A percentile compares a stretch with the other conserved stretches of the same genome.
Evolutionary conservation across 768 basidiomycete genomes (phyloP).

Genomic region (Leccinellum rugosiceps): DNA sequence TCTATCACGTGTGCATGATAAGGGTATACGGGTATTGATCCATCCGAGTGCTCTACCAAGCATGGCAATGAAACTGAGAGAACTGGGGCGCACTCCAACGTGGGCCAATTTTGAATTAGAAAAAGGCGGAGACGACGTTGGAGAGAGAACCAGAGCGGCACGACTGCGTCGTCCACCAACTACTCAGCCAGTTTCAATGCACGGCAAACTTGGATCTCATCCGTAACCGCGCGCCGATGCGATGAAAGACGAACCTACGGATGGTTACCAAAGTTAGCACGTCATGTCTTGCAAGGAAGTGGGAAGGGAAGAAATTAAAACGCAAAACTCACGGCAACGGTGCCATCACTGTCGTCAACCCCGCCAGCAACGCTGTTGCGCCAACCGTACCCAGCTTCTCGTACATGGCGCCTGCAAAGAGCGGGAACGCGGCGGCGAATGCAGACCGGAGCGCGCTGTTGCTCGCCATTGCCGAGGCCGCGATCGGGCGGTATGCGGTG

Average conservation of each 20-base stretch:
- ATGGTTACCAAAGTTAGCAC: not conserved
- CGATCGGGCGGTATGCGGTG: slow-evolving; percentile 47
- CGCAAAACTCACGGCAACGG: slow-evolving; percentile 52
- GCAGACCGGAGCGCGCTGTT: slow-evolving; percentile 51
- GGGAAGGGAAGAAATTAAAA: not conserved
- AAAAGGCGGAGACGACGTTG: not conserved
- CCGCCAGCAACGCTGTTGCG: slow-evolving; percentile 68
- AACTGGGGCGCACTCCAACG: not conserved
- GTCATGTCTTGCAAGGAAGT: not conserved
- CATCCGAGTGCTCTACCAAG: not conserved
- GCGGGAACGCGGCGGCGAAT: slow-evolving; percentile 51
- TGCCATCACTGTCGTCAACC: slow-evolving; percentile 56
- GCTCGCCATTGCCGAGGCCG: slow-evolving; percentile 63
- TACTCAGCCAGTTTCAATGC: slow-evolving; percentile 6
- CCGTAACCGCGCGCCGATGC: slow-evolving; percentile 43
- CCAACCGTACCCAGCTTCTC: slow-evolving; percentile 60
- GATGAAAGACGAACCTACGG: slow-evolving; percentile 46
- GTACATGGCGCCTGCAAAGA: slow-evolving; percentile 54
- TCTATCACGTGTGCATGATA: not conserved
- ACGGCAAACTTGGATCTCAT: slow-evolving; percentile 42
- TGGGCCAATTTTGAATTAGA: not conserved
- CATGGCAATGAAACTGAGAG: not conserved
- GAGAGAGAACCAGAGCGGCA: not conserved
- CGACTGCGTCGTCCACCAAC: not conserved
- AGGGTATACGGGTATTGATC: not conserved